Evolutionary conservation across 305 asterid species (phyloP).

Genomic region (Fraxinus baroniana): DNA sequence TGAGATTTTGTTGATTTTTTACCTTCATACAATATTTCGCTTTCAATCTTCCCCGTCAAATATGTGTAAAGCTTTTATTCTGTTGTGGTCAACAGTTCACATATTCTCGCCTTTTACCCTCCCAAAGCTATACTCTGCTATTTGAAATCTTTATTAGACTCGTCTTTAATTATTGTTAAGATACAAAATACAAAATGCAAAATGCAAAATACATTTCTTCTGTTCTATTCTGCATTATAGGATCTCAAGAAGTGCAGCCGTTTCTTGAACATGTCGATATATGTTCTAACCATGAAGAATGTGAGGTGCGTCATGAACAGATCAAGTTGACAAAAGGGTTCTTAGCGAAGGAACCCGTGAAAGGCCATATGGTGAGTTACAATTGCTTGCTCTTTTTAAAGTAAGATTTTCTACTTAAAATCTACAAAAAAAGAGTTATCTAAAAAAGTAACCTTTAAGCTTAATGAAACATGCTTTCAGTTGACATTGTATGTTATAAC

Average conservation of each 20-base stretch:
- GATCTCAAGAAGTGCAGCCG: conserved; percentile 71
- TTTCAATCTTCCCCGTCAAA: not conserved
- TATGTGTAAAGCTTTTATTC: not conserved
- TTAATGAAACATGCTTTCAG: not conserved
- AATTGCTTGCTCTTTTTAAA: not conserved
- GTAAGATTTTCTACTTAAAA: not conserved
- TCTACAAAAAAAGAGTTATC: not conserved
- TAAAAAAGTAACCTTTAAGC: not conserved
- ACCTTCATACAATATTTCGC: not conserved
- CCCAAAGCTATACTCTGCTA: not conserved
- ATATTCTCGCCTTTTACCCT: not conserved
- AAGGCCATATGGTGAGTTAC: conserved; percentile 79
- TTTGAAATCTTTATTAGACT: not conserved
- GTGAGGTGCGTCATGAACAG: conserved; percentile 69
- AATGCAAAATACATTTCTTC: conserved; percentile 5
- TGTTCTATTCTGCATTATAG: conserved; percentile 36
- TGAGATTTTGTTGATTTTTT: not conserved
- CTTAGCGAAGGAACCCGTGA: conserved; percentile 77
- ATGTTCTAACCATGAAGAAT: conserved; percentile 72
- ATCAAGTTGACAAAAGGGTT: conserved; percentile 89
- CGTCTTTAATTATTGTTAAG: not conserved
- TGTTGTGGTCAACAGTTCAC: not conserved
- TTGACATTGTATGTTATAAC: not conserved
- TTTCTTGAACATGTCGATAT: conserved; percentile 48
- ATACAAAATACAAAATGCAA: conserved; percentile 2